phyloP scores from a whole-genome alignment of 305 asterid genomes.

The Petunia hybrid region DNA sequence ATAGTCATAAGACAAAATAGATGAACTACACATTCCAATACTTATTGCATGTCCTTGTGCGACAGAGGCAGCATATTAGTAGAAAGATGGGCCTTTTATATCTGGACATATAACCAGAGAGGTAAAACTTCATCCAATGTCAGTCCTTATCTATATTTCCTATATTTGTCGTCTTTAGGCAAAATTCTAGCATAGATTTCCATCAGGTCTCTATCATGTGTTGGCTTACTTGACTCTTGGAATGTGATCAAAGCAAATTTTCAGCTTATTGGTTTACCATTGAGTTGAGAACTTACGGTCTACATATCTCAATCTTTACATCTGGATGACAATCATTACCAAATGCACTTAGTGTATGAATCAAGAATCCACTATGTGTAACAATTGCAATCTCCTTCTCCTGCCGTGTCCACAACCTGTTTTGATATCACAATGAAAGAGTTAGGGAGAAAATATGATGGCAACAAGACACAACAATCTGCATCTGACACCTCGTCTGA shows the following conservation, averaged over 20 bases:
- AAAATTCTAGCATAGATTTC: neutral
- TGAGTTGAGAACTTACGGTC: constrained; percentile 57
- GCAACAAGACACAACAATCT: constrained; percentile 1
- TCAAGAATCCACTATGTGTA: constrained; percentile 78
- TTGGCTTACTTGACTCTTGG: neutral
- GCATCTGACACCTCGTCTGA: neutral
- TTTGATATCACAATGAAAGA: constrained; percentile 26
- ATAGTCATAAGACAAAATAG: neutral
- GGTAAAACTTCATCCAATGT: neutral
- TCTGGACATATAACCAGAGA: neutral
- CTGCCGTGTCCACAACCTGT: constrained; percentile 81
- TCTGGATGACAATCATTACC: constrained; percentile 79
- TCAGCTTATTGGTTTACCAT: constrained; percentile 26
- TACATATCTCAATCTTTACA: constrained; percentile 70
- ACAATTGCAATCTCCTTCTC: constrained; percentile 90
- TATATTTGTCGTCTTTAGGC: neutral
- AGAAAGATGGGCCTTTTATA: constrained; percentile 1
- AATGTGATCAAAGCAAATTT: constrained; percentile 13
- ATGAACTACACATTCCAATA: neutral
- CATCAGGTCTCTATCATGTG: neutral
- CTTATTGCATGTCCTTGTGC: constrained; percentile 14
- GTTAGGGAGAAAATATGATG: neutral
- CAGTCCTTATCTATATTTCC: constrained; percentile 2
- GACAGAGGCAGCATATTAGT: neutral
- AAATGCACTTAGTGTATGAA: constrained; percentile 63